Base-by-base conservation (phyloP, 331 rosid genomes). In the Malus hybrid region DNA sequence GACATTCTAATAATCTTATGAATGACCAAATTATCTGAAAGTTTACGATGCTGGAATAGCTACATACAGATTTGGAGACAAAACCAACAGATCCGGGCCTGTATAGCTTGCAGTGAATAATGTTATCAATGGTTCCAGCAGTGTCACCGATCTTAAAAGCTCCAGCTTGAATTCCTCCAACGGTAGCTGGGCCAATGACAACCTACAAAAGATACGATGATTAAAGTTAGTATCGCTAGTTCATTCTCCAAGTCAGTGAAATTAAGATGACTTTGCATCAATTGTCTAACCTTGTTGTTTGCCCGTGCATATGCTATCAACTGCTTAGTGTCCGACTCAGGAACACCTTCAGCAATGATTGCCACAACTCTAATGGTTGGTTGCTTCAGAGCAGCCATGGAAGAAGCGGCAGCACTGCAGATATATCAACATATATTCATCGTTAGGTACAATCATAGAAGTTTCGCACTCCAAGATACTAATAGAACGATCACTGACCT, bases 21-120 rank as follows among this genome's bases (percentile, higher is more conserved):
- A 32, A 10, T 39, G 3, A 34, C 11, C 67, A 24, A 22, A 73
- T 24, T 5, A 42, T 26, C 19, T 10, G 14, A 58, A 39, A 20
- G 3, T 57, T 22, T 0, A 72, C 66, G 30, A 34, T 18, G 15
- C 10, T 42, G 72, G 44, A 76, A 71, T 32, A 67, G 68, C 67
- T 66, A 83, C 99, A 36, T 88, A 95, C 99, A 64, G 99, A 95
- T 95, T 95, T 95, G 80, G 99, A 95, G 83, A 92, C 99, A 81
- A 95, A 95, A 79, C 99, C 99, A 86, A 95, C 96, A 58, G 99
- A 95, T 89, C 99, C 99, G 62, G 99, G 99, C 84, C 99, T 95
- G 92, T 95, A 95, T 66, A 95, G 84, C 88, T 95, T 95, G 99
- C 96, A 87, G 1, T 89, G 96, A 80, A 95, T 85, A 63, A 92